Conservation (phyloP, 2,329 filamentous ascomycete species). For the Penicillium sp. region DNA sequence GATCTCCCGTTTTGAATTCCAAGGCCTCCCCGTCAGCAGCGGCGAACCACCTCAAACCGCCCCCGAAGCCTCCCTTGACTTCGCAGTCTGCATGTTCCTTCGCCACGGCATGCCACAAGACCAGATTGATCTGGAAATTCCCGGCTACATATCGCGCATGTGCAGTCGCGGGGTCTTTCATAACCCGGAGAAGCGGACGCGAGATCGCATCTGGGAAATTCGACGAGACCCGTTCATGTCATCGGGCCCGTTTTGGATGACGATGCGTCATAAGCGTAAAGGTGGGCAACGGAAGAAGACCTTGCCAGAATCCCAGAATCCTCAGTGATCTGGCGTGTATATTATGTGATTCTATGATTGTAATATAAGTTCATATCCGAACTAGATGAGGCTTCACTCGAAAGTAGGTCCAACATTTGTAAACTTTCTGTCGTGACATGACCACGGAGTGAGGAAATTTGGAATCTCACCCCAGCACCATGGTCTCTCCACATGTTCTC, state of each 20-base stretch:
- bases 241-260: conserved; percentile 5
- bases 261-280: not conserved
- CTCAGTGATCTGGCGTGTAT: not conserved
- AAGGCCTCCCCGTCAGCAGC: conserved; percentile 2
- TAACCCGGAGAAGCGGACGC: conserved; percentile 4
- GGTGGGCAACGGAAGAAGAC: not conserved
- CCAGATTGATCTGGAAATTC: conserved; percentile 41
- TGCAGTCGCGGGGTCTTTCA: conserved; percentile 21
- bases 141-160: conserved; percentile 35
- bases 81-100: conserved; percentile 40
- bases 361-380: conserved; percentile 11
- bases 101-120: conserved; percentile 32
- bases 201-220: conserved; percentile 16
- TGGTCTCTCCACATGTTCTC: not conserved
- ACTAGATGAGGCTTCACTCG: not conserved
- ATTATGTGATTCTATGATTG: conserved; percentile 7
- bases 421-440: not conserved
- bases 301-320: not conserved
- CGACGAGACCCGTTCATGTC: conserved; percentile 22
- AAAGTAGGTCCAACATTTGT: not conserved
- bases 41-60: conserved; percentile 24
- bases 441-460: not conserved
- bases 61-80: conserved; percentile 35
- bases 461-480: not conserved
- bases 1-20: conserved; percentile 7